Percentiles rank a stretch among this genome's conserved stretches.
Conservation (phyloP, 306 rosid species). For the Prunus padus region DNA sequence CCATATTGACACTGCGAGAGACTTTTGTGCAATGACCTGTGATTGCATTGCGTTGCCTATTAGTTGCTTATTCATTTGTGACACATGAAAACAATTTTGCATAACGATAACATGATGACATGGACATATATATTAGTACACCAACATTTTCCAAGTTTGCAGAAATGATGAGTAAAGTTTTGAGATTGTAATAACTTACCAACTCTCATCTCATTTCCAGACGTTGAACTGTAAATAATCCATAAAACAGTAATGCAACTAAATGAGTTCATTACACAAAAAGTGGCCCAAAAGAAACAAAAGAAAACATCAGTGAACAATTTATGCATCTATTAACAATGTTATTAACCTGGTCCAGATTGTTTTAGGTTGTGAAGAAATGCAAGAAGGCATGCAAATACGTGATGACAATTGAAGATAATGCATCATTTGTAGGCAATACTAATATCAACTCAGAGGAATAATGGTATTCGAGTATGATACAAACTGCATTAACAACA, state of each 20-base stretch:
- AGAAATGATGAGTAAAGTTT: not conserved
- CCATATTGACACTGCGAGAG: constrained; percentile 58
- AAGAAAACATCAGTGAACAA: not conserved
- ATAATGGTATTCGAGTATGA: not conserved
- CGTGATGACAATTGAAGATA: constrained; percentile 23
- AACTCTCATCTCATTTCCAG: constrained; percentile 19
- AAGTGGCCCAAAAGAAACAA: not conserved
- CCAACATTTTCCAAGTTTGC: not conserved
- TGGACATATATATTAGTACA: not conserved
- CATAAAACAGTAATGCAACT: not conserved
- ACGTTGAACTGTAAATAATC: constrained; percentile 30
- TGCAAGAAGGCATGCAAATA: constrained; percentile 31
- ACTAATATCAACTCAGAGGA: not conserved
- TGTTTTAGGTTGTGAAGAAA: constrained; percentile 28
- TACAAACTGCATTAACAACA: not conserved
- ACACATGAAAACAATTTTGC: not conserved
- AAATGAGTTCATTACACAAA: not conserved
- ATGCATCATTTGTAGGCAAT: constrained; percentile 21
- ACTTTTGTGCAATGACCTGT: constrained; percentile 45
- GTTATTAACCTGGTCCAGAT: constrained; percentile 34
- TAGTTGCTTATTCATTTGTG: not conserved
- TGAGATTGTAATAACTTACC: constrained; percentile 29
- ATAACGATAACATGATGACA: not conserved
- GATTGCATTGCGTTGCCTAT: not conserved
- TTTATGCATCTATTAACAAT: not conserved